Base-by-base conservation (phyloP, 768 basidiomycete genomes). In the Trametopsis cervina region DNA sequence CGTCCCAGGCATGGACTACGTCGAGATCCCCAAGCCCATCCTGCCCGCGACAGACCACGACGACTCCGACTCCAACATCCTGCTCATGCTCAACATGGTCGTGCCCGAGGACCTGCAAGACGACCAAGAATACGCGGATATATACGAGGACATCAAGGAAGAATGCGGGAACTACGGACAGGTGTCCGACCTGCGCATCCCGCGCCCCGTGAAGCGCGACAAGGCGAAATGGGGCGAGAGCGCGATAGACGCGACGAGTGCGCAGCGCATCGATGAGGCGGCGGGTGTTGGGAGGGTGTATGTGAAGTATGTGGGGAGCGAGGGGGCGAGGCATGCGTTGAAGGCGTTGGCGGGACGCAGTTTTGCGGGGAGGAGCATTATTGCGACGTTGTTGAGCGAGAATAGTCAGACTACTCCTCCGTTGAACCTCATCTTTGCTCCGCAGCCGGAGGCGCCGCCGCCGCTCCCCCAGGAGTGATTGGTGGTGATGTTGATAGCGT, bases 71-170 rank as follows among this genome's bases (percentile, higher is more conserved):
- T 78, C 85, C 22, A 82, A 90, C 29, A 93, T 96, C 60, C 77
- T 99, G 58, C 85, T 98, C 63, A 88, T 99, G 85, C 70, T 99
- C 60, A 99, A 98, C 76, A 99, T 99, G 96, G 92, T 99, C 54
- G 89, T 88, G 0, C 64, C 89, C 1, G 96, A 99, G 39, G 96
- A 99, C 60, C 77, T 99, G 40, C 65, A 76, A 15, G 83, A 91
- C 58, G 95, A 98, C 62, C 72, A 83, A 51, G 96, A 99, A 60
- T 99, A 96, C 63, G 81, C 81, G 20, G 96, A 99, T 58, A 78
- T 99, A 49, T 82, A 89, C 52, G 93, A 96, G 61, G 96, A 99
- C 62, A 82, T 98, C 63, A 89, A 85, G 61, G 85, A 91, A 47
- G 93, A 97, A 68, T 92, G 87, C 57, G 73, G 74, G 6, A 84